phyloP scores from a whole-genome alignment of 2,329 filamentous ascomycete genomes.

The Thielaviopsis cerberus region DNA sequence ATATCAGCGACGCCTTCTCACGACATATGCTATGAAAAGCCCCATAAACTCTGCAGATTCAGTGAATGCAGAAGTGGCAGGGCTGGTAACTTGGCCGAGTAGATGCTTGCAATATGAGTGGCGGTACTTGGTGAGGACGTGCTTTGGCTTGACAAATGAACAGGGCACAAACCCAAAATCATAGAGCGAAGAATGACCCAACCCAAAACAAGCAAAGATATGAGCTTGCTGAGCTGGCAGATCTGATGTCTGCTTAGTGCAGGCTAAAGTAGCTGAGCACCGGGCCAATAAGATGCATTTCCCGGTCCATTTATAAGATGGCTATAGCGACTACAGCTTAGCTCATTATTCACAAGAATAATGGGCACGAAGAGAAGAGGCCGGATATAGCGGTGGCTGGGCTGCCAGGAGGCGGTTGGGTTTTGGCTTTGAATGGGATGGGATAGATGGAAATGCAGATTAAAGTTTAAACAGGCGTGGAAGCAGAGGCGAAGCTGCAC shows the following conservation, averaged over 20 bases:
- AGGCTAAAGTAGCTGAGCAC: background rate
- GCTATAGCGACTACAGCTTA: no score
- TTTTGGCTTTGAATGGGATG: background rate
- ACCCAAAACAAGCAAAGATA: background rate
- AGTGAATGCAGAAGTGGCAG: background rate
- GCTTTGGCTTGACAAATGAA: no score
- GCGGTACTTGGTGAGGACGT: no score
- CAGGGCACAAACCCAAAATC: background rate
- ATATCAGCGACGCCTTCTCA: background rate
- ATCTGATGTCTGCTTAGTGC: background rate
- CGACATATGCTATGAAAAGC: background rate
- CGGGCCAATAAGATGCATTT: background rate
- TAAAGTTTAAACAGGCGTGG: background rate
- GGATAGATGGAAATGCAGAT: background rate
- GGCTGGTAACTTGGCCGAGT: background rate
- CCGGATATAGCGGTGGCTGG: background rate
- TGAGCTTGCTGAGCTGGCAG: background rate
- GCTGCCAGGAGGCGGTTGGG: background rate
- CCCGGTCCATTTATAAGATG: background rate
- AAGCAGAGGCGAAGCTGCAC: background rate
- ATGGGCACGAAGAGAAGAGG: background rate
- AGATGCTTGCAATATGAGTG: no score
- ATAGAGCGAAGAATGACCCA: background rate
- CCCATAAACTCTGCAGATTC: background rate
- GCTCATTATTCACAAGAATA: no score